Evolutionary conservation across 192 early-diverging fungal genomes (phyloP), one percentile per base, ranked within the genome.

Genomic region (Paraglomus brasilianum): DNA sequence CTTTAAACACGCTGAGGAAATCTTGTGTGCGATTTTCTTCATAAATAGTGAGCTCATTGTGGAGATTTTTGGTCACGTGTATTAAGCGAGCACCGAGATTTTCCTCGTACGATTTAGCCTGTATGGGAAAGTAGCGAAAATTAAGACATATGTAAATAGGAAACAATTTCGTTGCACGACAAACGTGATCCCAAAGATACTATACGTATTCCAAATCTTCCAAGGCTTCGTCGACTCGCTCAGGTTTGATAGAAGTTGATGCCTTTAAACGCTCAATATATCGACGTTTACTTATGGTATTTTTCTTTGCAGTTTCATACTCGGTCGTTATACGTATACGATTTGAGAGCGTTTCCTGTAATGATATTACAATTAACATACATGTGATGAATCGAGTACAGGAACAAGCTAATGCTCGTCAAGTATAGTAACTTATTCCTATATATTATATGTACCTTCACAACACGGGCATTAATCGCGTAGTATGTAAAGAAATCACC

Each of bases 121-220:
- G 36, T 5, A 21, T 38, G 15, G 40, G 22, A 53, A 21, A 21
- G 21, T 42, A 36, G 0, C 4, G 6, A 22, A 44, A 57, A 30
- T 4, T 9, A 21, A 44, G 5, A 48, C 24, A 14, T 30, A 49
- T 44, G 14, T 15, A 13, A 50, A 46, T 5, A 21, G 11, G 13
- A 66, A 21, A 36, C 30, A 57, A 48, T 43, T 40, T 70, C 19
- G n/a, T n/a, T 51, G 36, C 22, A 62, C 38, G 17, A 49, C 36
- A 45, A 8, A 13, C 24, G 47, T 22, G 22, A 39, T 56, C 64
- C 46, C 43, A 48, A 19, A 15, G 9, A 53, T 11, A 38, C 45
- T 72, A 45, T 77, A 80, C 78, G 59, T 80, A 73, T 53, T 80
- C 75, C 11, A 80, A 57, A 19, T 80, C 78, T 36, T 80, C 71